Conservation (phyloP, 2,329 filamentous ascomycete species). For the Fusarium cicatricum region DNA sequence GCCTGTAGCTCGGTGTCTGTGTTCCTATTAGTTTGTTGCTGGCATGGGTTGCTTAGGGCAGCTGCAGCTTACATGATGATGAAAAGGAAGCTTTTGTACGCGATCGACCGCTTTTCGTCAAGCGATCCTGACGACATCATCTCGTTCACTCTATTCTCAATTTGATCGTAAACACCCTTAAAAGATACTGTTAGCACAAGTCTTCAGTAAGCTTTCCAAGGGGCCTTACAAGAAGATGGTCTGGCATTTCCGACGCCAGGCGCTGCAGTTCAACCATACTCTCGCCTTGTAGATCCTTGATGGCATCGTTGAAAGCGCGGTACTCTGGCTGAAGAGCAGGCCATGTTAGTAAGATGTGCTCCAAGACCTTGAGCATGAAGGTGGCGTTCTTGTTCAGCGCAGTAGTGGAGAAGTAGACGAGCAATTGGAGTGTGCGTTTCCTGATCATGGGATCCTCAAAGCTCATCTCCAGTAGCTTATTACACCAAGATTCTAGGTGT, state of each 20-base stretch:
- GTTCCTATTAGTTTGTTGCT: conserved; percentile 10
- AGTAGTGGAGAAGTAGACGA: conserved; percentile 84
- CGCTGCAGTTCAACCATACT: conserved; percentile 89
- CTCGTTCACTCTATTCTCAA: conserved; percentile 84
- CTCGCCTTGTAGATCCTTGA: conserved; percentile 86
- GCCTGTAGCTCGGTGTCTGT: conserved; percentile 79
- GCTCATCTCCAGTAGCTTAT: conserved; percentile 71
- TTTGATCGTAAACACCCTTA: conserved; percentile 83
- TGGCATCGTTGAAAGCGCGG: conserved; percentile 81
- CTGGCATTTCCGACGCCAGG: conserved; percentile 88
- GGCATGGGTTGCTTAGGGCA: not conserved
- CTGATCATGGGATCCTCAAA: conserved; percentile 87
- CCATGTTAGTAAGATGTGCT: conserved; percentile 88
- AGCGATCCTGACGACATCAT: conserved; percentile 75
- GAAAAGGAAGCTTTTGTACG: conserved; percentile 90
- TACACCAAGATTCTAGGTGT: conserved; percentile 76
- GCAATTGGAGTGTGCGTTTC: conserved; percentile 81
- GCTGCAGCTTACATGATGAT: conserved; percentile 75
- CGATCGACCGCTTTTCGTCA: conserved; percentile 85
- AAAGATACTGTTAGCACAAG: conserved; percentile 7
- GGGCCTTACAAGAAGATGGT: conserved; percentile 76
- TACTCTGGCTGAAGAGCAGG: conserved; percentile 76
- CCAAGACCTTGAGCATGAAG: conserved; percentile 89
- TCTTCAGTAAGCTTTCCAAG: not conserved
- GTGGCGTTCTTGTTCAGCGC: conserved; percentile 78